Percentiles rank a stretch among this genome's conserved stretches.
Evolutionary conservation across 345 rosid species (phyloP).

Genomic region (Lepidium aucheri): DNA sequence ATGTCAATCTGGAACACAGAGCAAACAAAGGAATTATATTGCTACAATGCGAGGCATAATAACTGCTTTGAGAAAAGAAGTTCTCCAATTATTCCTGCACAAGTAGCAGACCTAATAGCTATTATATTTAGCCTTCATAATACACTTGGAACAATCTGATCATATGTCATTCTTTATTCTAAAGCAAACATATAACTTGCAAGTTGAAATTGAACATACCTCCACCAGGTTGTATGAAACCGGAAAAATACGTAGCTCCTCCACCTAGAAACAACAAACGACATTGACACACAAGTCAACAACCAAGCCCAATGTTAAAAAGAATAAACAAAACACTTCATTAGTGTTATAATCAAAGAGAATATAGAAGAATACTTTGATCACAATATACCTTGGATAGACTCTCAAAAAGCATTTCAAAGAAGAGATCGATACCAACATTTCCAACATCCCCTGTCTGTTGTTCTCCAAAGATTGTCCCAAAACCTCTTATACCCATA

Average conservation of each 20-base stretch:
- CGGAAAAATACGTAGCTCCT: slow-evolving; percentile 61
- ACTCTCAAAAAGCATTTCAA: slow-evolving; percentile 97
- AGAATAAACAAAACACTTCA: not conserved
- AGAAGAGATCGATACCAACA: slow-evolving; percentile 90
- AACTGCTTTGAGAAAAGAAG: not conserved
- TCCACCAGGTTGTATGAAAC: slow-evolving; percentile 70
- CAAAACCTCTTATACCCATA: slow-evolving; percentile 97
- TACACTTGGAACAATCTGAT: slow-evolving; percentile 5
- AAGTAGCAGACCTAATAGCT: not conserved
- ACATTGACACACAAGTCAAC: slow-evolving; percentile 22
- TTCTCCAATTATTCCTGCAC: slow-evolving; percentile 6
- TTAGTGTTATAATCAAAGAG: not conserved
- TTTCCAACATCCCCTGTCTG: slow-evolving; percentile 98
- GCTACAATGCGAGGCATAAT: not conserved
- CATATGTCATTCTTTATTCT: not conserved
- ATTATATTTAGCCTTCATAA: not conserved
- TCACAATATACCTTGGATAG: slow-evolving; percentile 60
- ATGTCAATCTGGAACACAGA: slow-evolving; percentile 61
- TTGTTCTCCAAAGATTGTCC: slow-evolving; percentile 95
- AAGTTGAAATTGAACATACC: slow-evolving; percentile 37
- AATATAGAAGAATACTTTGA: slow-evolving; percentile 4
- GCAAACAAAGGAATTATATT: slow-evolving; percentile 7
- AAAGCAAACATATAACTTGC: not conserved
- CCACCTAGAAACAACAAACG: slow-evolving; percentile 56
- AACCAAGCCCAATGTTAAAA: slow-evolving; percentile 5